These are phyloP conservation scores for Sphaerulina vaccinii DNA, from an alignment of 2,329 filamentous ascomycete species.

Conservation along the genomic window DNA sequence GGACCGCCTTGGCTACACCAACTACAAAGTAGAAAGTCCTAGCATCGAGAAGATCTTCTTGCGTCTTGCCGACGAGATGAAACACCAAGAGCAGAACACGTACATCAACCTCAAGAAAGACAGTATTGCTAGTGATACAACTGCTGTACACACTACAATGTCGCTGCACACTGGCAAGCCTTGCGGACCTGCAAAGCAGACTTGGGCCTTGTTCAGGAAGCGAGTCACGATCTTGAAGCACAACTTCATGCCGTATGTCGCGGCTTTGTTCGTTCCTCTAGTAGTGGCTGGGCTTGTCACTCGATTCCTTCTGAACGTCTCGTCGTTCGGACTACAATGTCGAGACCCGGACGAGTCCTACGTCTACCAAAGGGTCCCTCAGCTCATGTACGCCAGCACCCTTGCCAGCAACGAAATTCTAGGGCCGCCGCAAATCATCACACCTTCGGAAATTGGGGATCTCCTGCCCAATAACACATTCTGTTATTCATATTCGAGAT, in stretches of 20 bases:
- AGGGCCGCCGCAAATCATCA: conserved; percentile 11
- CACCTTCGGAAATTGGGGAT: neutral
- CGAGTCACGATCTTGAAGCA: conserved; percentile 71
- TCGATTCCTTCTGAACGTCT: conserved; percentile 52
- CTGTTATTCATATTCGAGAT: conserved; percentile 11
- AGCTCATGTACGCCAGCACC: neutral
- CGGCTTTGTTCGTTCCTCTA: conserved; percentile 72
- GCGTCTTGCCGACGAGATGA: conserved; percentile 72
- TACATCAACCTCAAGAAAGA: conserved; percentile 8
- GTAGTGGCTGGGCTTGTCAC: conserved; percentile 76
- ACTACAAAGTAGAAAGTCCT: conserved; percentile 80
- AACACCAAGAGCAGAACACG: conserved; percentile 8
- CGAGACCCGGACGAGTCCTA: conserved; percentile 19
- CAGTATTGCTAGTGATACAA: conserved; percentile 5
- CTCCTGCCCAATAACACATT: conserved; percentile 16
- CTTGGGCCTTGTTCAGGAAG: conserved; percentile 70
- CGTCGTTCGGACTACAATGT: conserved; percentile 54
- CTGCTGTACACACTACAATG: conserved; percentile 12
- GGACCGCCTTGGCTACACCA: conserved; percentile 61
- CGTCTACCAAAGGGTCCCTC: conserved; percentile 6
- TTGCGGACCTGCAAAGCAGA: conserved; percentile 55
- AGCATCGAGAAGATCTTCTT: conserved; percentile 90
- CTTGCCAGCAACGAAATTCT: conserved; percentile 2
- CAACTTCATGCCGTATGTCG: conserved; percentile 72
- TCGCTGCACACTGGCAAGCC: conserved; percentile 21